Evolutionary conservation across 257 asterid genomes (phyloP).

Genomic region (Catharanthus roseus): DNA sequence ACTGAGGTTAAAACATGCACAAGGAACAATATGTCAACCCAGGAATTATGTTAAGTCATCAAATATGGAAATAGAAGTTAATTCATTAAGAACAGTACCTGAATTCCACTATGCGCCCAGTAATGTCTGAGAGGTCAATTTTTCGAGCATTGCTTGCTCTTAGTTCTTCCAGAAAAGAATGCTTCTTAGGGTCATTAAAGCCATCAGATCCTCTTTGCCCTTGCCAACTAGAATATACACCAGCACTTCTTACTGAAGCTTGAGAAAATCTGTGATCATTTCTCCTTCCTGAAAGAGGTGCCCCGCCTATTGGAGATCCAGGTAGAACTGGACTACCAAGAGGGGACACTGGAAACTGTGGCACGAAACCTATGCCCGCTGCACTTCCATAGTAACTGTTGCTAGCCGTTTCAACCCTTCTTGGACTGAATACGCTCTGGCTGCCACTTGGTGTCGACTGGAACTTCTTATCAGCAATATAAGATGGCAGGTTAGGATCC

Average conservation of each 20-base stretch:
- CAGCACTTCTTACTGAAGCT: constrained; percentile 42
- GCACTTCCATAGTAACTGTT: constrained; percentile 54
- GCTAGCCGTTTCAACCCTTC: constrained; percentile 41
- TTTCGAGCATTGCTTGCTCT: constrained; percentile 58
- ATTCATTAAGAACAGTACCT: constrained; percentile 37
- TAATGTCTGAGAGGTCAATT: constrained; percentile 63
- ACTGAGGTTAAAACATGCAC: constrained; percentile 36
- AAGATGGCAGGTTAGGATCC: constrained; percentile 33
- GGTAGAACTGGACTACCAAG: constrained; percentile 69
- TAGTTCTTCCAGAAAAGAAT: constrained; percentile 73
- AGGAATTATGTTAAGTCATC: neutral
- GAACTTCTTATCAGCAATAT: constrained; percentile 50
- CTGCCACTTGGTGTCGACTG: constrained; percentile 38
- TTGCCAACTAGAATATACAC: constrained; percentile 58
- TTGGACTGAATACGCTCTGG: constrained; percentile 43
- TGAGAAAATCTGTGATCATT: constrained; percentile 47
- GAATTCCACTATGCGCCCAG: constrained; percentile 69
- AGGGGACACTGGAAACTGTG: constrained; percentile 63
- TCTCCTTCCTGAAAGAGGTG: constrained; percentile 42
- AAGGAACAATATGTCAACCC: constrained; percentile 7
- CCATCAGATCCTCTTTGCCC: constrained; percentile 57
- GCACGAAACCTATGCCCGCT: constrained; percentile 41
- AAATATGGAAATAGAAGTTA: neutral
- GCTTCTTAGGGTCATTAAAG: constrained; percentile 45
- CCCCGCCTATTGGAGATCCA: constrained; percentile 57